A percentile compares a stretch with the other conserved stretches of the same genome.
Conservation (phyloP, 108 stramenopile species). For the Stephanodiscus minutulus region DNA sequence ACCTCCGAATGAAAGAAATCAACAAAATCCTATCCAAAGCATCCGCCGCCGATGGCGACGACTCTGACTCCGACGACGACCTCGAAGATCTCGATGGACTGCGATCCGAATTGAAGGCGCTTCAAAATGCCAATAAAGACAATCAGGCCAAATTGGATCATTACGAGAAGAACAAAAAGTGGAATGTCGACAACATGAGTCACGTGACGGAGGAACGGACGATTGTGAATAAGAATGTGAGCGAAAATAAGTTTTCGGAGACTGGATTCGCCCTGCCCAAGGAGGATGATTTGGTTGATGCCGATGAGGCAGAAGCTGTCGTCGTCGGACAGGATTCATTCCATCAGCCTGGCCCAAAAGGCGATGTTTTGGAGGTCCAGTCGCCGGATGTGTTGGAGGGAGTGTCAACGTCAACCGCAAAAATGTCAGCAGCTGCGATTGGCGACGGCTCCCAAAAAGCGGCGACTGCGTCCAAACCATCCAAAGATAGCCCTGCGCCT, state of each 20-base stretch:
- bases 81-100: constrained; percentile 86
- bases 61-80: constrained; percentile 80
- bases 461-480: constrained; percentile 2
- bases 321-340: background rate
- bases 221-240: constrained; percentile 83
- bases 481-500: background rate
- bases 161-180: constrained; percentile 96
- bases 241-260: constrained; percentile 65
- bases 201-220: constrained; percentile 92
- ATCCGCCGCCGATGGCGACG: constrained; percentile 31
- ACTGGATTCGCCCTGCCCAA: constrained; percentile 68
- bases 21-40: constrained; percentile 54
- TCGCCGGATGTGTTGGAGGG: constrained; percentile 42
- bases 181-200: constrained; percentile 98
- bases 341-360: background rate
- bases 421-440: constrained; percentile 44
- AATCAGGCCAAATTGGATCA: constrained; percentile 80
- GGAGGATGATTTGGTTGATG: constrained; percentile 12
- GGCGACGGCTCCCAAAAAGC: constrained; percentile 21
- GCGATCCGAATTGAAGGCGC: constrained; percentile 75
- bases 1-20: constrained; percentile 84
- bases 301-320: constrained; percentile 1
- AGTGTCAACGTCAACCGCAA: constrained; percentile 45
- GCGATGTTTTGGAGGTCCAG: constrained; percentile 38
- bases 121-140: constrained; percentile 59